phyloP scores from a whole-genome alignment of 2,329 filamentous ascomycete species.

The Pseudonectria buxi region DNA sequence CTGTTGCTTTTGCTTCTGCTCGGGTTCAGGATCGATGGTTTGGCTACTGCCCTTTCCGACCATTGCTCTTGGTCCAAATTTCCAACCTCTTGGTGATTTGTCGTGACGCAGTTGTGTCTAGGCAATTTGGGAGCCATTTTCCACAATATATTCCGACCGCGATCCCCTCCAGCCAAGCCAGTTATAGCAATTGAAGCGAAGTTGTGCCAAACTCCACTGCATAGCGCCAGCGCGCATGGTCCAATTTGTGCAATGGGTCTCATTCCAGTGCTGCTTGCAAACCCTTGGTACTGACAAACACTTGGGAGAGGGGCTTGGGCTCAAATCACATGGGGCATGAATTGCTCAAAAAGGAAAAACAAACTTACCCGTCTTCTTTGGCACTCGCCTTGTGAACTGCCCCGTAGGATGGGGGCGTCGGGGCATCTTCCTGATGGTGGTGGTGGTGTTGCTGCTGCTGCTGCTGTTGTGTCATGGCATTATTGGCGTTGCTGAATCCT shows the following conservation, averaged over 20 bases:
- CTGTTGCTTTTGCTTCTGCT: too few species aligned
- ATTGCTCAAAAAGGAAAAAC: constrained; percentile 1
- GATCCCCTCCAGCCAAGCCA: constrained; percentile 23
- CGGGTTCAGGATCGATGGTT: constrained; percentile 11
- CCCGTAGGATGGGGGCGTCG: constrained; percentile 28
- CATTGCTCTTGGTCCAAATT: constrained; percentile 14
- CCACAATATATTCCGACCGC: constrained; percentile 15
- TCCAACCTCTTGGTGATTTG: constrained; percentile 16
- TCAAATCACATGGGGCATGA: constrained; percentile 18
- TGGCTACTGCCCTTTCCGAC: constrained; percentile 15
- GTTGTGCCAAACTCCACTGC: constrained; percentile 14
- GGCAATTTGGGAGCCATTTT: constrained; percentile 16
- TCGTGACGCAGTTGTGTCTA: constrained; percentile 15
- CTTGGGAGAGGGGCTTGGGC: constrained; percentile 5
- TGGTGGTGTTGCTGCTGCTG: too few species aligned
- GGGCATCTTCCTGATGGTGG: constrained; percentile 25
- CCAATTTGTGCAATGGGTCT: too few species aligned
- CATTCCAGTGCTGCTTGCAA: constrained; percentile 6
- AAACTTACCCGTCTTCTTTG: constrained; percentile 40
- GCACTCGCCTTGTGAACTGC: constrained; percentile 56
- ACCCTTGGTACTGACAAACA: constrained; percentile 6
- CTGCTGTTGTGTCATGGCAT: constrained; percentile 6
- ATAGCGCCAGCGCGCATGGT: too few species aligned
- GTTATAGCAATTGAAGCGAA: constrained; percentile 15
- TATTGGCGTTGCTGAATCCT: constrained; percentile 25